These are phyloP conservation scores for Fusarium beomiforme DNA, from an alignment of 2,329 filamentous ascomycete species.

Conservation along the genomic window DNA sequence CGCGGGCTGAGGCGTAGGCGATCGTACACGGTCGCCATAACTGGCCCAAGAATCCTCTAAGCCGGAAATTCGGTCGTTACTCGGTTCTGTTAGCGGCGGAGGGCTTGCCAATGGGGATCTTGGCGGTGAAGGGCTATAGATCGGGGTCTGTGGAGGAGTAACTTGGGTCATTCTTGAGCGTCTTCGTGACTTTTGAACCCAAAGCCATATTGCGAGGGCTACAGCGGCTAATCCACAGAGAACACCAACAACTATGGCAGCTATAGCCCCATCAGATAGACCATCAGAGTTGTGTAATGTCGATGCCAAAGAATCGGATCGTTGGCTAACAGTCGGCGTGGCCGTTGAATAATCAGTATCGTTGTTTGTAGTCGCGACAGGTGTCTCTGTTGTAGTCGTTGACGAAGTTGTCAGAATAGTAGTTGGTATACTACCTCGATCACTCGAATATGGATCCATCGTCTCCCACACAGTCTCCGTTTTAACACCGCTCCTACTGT, in stretches of 20 bases:
- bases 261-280: conserved; percentile 27
- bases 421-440: neutral
- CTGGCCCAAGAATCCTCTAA: conserved; percentile 28
- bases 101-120: neutral
- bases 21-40: conserved; percentile 32
- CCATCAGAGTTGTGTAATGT: neutral
- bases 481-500: neutral
- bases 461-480: conserved; percentile 25
- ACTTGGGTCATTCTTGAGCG: neutral
- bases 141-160: neutral
- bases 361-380: neutral
- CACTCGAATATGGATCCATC: conserved; percentile 19
- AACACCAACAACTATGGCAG: conserved; percentile 29
- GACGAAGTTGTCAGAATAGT: neutral
- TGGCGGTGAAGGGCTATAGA: neutral
- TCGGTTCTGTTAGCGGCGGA: conserved; percentile 5
- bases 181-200: conserved; percentile 6
- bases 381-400: neutral
- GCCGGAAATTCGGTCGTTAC: conserved; percentile 1
- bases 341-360: neutral
- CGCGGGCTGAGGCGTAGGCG: conserved; percentile 40
- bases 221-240: conserved; percentile 3
- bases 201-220: conserved; percentile 20
- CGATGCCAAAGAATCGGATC: neutral
- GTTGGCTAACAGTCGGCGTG: neutral